phyloP scores from a whole-genome alignment of 441 rosid genomes.

The Gossypium trilobum region DNA sequence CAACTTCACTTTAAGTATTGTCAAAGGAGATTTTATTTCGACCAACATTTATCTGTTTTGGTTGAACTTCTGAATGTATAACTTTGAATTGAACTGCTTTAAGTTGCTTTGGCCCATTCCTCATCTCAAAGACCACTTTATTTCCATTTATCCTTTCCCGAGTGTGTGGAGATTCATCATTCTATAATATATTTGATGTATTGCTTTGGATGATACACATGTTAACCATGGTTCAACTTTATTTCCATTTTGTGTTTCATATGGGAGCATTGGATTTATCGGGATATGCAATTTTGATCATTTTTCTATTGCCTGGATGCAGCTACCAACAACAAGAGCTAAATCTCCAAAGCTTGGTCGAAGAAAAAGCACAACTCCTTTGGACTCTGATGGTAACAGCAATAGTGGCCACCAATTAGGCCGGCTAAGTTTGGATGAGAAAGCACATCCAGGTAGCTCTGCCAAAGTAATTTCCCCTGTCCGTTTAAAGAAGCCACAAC shows the following conservation, averaged over 20 bases:
- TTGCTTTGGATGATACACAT: not conserved
- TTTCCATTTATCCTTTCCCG: not conserved
- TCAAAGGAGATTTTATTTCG: too few species aligned
- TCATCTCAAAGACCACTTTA: not conserved
- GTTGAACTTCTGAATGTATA: not conserved
- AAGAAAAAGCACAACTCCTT: slow-evolving; percentile 42
- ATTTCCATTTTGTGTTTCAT: not conserved
- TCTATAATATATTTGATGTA: not conserved
- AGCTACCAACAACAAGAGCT: slow-evolving; percentile 80
- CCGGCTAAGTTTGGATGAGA: slow-evolving; percentile 71
- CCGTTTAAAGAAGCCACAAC: slow-evolving; percentile 49
- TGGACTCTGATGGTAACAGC: slow-evolving; percentile 46
- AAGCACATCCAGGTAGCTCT: slow-evolving; percentile 28
- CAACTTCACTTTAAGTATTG: too few species aligned
- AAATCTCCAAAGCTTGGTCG: slow-evolving; percentile 82
- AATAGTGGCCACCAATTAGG: slow-evolving; percentile 25
- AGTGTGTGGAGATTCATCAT: not conserved
- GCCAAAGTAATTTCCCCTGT: slow-evolving; percentile 43
- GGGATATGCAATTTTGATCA: not conserved
- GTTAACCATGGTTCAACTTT: not conserved
- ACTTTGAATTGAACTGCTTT: not conserved
- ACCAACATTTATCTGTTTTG: too few species aligned
- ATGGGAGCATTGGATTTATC: not conserved
- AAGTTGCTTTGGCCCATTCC: not conserved
- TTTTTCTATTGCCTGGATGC: slow-evolving; percentile 22